phyloP scores from a whole-genome alignment of 164 flowering plant species.

The Aristolochia contorta region DNA sequence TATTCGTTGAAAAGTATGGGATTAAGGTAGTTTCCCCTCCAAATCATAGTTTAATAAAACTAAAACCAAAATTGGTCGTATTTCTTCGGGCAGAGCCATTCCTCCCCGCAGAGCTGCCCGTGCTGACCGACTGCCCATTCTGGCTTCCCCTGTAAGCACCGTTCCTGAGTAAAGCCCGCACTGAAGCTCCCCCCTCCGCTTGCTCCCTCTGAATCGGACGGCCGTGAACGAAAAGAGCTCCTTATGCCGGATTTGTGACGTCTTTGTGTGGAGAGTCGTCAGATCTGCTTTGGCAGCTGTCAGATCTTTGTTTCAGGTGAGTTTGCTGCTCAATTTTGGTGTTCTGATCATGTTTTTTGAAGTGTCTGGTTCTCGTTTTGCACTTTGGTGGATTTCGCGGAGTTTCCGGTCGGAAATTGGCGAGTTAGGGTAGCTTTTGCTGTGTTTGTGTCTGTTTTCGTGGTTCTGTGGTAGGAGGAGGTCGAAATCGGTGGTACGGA shows the following conservation, averaged over 20 bases:
- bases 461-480: too few relatives aligned
- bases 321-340: constrained; percentile 5
- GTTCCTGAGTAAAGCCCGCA: constrained; percentile 13
- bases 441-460: too few relatives aligned
- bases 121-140: neutral
- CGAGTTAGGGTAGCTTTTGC: too few relatives aligned
- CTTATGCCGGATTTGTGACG: constrained; percentile 6
- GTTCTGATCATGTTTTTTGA: neutral
- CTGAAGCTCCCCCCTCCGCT: neutral
- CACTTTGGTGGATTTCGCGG: neutral
- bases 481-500: too few relatives aligned
- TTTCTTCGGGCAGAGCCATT: constrained; percentile 2
- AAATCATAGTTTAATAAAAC: neutral
- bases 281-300: constrained; percentile 22
- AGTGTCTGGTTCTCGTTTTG: too few relatives aligned
- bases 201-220: constrained; percentile 23
- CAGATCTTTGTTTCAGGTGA: constrained; percentile 23
- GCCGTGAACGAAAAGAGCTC: constrained; percentile 23
- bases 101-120: constrained; percentile 1
- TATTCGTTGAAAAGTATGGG: too few relatives aligned
- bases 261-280: constrained; percentile 14
- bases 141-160: constrained; percentile 6
- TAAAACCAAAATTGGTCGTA: neutral
- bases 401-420: neutral
- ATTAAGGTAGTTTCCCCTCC: too few relatives aligned